These are phyloP conservation scores for Endocalyx cinctus DNA, from an alignment of 2,329 filamentous ascomycete species.

Conservation along the genomic window DNA sequence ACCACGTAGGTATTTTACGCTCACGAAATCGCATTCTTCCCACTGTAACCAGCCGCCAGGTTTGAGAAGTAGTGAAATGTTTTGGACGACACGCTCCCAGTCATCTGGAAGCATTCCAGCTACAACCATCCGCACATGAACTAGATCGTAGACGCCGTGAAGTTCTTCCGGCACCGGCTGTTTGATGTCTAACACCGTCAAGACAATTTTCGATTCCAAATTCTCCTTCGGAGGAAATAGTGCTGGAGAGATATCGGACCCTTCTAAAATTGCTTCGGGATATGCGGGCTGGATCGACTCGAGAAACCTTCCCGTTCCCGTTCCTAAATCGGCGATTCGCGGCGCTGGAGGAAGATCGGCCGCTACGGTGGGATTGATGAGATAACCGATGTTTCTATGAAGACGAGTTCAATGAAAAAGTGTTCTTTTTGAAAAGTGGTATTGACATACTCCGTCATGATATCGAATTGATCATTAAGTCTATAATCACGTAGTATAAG, in stretches of 20 bases:
- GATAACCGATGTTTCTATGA: constrained; percentile 9
- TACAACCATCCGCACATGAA: constrained; percentile 6
- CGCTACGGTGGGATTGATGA: constrained; percentile 9
- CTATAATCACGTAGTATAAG: no score
- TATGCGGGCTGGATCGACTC: constrained; percentile 2
- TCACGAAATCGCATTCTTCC: constrained; percentile 9
- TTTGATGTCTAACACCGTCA: constrained; percentile 7
- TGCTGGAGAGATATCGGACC: constrained; percentile 9
- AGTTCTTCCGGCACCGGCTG: constrained; percentile 6
- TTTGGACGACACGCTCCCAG: constrained; percentile 3
- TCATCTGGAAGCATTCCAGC: constrained; percentile 5
- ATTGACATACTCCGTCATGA: no score
- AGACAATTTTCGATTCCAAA: constrained; percentile 3
- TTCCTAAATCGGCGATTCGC: constrained; percentile 10
- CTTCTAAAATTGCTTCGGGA: constrained; percentile 8
- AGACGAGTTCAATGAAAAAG: neutral
- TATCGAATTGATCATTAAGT: no score
- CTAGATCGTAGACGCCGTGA: constrained; percentile 4
- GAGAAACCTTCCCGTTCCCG: constrained; percentile 10
- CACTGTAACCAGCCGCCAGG: constrained; percentile 14
- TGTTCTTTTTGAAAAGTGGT: no score
- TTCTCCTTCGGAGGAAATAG: constrained; percentile 4
- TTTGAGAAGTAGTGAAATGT: constrained; percentile 5
- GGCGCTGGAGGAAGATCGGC: constrained; percentile 5
- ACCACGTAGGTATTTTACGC: constrained; percentile 1